Evolutionary conservation across 1,284 basidiomycete species (phyloP).

Genomic region (Moniliophthora roreri): DNA sequence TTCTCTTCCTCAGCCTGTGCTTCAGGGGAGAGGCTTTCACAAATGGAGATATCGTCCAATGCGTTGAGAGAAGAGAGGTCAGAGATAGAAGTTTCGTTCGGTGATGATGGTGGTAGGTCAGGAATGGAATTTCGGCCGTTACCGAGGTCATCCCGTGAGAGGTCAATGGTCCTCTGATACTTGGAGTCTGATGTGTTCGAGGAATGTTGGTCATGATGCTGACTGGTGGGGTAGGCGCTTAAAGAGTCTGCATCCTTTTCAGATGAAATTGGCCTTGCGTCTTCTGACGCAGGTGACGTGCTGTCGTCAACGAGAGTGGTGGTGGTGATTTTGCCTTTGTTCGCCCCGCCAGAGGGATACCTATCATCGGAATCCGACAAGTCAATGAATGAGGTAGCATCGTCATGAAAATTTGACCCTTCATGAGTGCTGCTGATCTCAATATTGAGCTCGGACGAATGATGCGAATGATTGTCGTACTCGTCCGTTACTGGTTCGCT

Average conservation of each 20-base stretch:
- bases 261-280: background rate
- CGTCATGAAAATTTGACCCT: conserved; percentile 5
- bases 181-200: no score
- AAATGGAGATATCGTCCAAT: conserved; percentile 24
- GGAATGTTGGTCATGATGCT: no score
- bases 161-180: no score
- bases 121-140: no score
- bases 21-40: conserved; percentile 36
- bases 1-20: conserved; percentile 58
- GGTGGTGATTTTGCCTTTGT: background rate
- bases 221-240: no score
- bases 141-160: no score
- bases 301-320: conserved; percentile 9
- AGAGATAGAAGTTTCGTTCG: background rate
- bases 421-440: conserved; percentile 14
- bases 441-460: conserved; percentile 8
- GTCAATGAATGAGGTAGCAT: conserved; percentile 61
- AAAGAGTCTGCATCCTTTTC: no score
- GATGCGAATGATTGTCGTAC: conserved; percentile 6
- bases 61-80: conserved; percentile 13
- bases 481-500: conserved; percentile 19
- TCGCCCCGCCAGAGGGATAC: background rate
- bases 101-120: conserved; percentile 10
- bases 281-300: background rate
- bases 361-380: conserved; percentile 58